Base-by-base conservation (phyloP, 768 basidiomycete species). In the Rickenella mellea region DNA sequence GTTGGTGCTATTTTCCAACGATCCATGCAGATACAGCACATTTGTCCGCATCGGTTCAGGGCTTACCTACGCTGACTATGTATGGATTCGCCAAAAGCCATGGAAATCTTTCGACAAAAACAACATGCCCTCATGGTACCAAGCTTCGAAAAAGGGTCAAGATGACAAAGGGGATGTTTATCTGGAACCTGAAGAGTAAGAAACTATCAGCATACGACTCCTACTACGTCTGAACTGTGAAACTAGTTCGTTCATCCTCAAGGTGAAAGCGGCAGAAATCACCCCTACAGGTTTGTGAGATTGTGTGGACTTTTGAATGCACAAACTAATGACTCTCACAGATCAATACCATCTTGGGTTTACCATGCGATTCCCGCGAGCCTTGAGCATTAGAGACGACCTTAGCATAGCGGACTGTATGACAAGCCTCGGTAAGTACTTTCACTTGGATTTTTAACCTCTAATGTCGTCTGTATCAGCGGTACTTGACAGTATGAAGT, bases 331-430 rank as follows among this genome's bases (percentile, higher is more conserved):
- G 31, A 32, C 36, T 40, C 33, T 38, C 49, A 49, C 46, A 80
- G 92, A 90, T 50, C 80, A 80, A 51, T 97, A 89, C 52, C 83
- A 84, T 40, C 58, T 91, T 48, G 84, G 82, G 4, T 77, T 82
- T 48, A 98, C 94, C 0, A 83, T 99, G 78, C 81, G 96, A 17
- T 99, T 99, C 55, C 94, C 96, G 33, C 76, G 93, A 43, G 90
- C 87, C 12, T 52, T 89, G 35, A 55, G 62, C 2, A 89, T 93
- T 46, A 76, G 89, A 19, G 85, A 87, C 39, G 91, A 96, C 52
- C 68, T 88, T 15, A 71, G 58, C 26, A 64, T 78, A 30, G 73
- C 72, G 1, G 87, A 90, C 52, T 88, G 85, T 56, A 72, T 83
- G 73, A 68, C 75, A 8, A 79, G 79, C 1, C 69, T 77, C 35